Base-by-base conservation (phyloP, 2,329 filamentous ascomycete species). In the Bipolaris zeicola region DNA sequence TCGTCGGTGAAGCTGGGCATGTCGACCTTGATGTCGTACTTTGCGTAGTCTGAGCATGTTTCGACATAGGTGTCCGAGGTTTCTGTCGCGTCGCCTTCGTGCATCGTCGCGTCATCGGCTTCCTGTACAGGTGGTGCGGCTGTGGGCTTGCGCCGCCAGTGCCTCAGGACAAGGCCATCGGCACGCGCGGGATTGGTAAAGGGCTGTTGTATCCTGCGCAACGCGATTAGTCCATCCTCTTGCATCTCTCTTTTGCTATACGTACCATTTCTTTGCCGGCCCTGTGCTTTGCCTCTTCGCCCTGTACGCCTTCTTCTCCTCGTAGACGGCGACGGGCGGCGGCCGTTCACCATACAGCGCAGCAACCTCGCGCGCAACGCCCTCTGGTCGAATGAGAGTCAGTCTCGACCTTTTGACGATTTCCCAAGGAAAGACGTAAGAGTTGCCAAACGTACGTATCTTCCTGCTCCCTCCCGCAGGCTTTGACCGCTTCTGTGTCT, bases 1-100 rank as follows among this genome's bases (percentile, higher is more conserved):
- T 93, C 91, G 61, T 96, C 89, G 59, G 86, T 92, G 76, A 98
- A 98, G 58, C 87, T 83, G 0, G 93, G 91, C 34, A 92, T 82
- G 3, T 89, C 84, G 13, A 94, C 85, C 62, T 89, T 84, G 52
- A 96, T 87, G 72, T 97, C 96, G 82, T 90, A 98, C 72, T 94
- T 96, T 45, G 91, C 87, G 76, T 95, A 98, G 2, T 81, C 71
- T 59, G 83, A 84, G 60, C 81, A 79, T 42, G 79, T 75, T 60
- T 83, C 80, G 68, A 66, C 71, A 65, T 66, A 77, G 64, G 67
- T 46, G 24, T 68, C 66, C 11, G 63, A 31, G 28, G 58, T 79
- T 76, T 69, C 76, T 70, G 63, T 36, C 18, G 55, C 79, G 76
- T 69, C 76, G 70, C 55, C 58, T 5, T 71, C 69, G 46, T 71